A percentile compares a stretch with the other conserved stretches of the same genome.
Conservation (phyloP, 2,329 filamentous ascomycete genomes). For the Phymatotrichopsis omnivora region DNA sequence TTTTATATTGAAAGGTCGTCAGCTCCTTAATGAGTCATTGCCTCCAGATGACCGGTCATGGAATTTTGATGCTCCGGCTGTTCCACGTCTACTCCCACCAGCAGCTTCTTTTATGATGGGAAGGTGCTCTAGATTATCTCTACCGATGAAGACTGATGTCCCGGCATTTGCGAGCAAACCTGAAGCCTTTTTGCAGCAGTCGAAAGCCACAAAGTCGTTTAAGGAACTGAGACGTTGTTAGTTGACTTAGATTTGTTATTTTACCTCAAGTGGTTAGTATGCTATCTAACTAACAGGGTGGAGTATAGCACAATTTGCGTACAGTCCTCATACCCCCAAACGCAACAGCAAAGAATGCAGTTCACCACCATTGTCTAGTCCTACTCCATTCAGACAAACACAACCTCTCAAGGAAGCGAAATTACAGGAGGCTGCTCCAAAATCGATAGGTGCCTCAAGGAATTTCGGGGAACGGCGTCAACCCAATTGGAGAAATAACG, state of each 20-base stretch:
- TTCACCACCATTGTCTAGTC: background rate
- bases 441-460: background rate
- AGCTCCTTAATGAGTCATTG: background rate
- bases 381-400: background rate
- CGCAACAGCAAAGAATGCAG: background rate
- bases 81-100: background rate
- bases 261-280: no score
- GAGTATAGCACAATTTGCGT: constrained; percentile 7
- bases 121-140: no score
- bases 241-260: background rate
- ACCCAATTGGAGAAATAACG: background rate
- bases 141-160: background rate
- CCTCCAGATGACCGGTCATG: background rate
- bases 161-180: background rate
- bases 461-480: background rate
- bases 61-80: background rate
- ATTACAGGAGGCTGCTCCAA: background rate
- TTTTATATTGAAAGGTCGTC: constrained; percentile 5
- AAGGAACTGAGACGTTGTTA: background rate
- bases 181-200: background rate
- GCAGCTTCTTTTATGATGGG: background rate
- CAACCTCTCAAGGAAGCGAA: background rate
- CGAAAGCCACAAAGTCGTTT: background rate
- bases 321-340: background rate
- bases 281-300: no score